Percentiles rank a stretch among this genome's conserved stretches.
Conservation (phyloP, 768 basidiomycete genomes). For the Tylopilus plumbeoviolaceoides region DNA sequence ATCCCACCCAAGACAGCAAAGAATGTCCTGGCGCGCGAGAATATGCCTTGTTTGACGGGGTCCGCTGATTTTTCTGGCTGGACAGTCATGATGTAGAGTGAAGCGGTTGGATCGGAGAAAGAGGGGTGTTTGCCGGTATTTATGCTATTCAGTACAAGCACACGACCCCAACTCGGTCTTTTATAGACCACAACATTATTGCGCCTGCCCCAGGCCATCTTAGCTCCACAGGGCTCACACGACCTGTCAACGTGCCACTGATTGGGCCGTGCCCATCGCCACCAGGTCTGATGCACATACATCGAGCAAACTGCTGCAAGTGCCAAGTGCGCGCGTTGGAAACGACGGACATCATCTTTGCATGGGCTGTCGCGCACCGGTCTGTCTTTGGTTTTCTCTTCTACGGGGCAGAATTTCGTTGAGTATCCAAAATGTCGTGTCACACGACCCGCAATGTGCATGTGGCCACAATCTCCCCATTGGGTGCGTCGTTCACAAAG, state of each 20-base stretch:
- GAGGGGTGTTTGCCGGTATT: constrained; percentile 16
- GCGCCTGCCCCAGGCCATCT: background rate
- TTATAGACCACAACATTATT: constrained; percentile 1
- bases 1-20: constrained; percentile 43
- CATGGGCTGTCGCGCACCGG: background rate
- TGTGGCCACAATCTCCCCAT: background rate
- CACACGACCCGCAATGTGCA: constrained; percentile 15
- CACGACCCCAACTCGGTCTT: background rate
- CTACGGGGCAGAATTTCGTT: background rate
- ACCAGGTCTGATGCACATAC: background rate
- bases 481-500: background rate
- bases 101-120: background rate
- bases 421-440: constrained; percentile 1
- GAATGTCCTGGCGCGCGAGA: constrained; percentile 29
- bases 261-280: background rate
- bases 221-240: constrained; percentile 14
- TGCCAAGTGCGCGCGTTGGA: background rate
- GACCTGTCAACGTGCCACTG: background rate
- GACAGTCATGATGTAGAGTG: constrained; percentile 9
- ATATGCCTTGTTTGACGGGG: constrained; percentile 9
- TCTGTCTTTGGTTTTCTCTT: background rate
- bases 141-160: background rate
- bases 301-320: background rate
- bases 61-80: background rate
- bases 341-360: background rate